Evolutionary conservation across 164 flowering plant genomes (phyloP).

Genomic region (Annona squamosa): DNA sequence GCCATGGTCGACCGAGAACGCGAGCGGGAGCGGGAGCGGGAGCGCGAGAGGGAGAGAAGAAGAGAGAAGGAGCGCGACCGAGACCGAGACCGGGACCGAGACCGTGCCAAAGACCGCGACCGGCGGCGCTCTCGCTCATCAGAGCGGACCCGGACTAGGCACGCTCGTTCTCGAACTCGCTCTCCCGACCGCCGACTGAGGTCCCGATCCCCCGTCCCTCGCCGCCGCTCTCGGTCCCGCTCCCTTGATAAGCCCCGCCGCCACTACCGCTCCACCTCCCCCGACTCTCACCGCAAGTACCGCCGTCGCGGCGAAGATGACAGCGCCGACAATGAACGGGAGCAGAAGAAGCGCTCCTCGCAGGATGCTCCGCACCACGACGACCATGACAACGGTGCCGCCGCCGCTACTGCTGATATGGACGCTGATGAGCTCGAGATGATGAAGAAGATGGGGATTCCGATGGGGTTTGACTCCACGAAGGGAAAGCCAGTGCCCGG

Average conservation of each 20-base stretch:
- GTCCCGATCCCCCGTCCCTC: constrained; percentile 33
- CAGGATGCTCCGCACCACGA: constrained; percentile 10
- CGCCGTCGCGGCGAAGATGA: constrained; percentile 25
- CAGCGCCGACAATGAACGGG: constrained; percentile 7
- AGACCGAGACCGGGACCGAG: constrained; percentile 21
- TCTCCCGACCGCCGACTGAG: constrained; percentile 26
- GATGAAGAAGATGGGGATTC: constrained; percentile 91
- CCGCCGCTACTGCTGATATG: constrained; percentile 17
- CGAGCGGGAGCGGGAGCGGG: constrained; percentile 18
- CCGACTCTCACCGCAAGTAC: constrained; percentile 30
- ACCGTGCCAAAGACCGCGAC: constrained; percentile 35
- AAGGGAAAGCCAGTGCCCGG: constrained; percentile 91
- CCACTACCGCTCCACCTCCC: constrained; percentile 41
- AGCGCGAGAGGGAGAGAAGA: constrained; percentile 18
- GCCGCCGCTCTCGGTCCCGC: constrained; percentile 27
- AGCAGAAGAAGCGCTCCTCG: constrained; percentile 10
- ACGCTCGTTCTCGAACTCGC: constrained; percentile 32
- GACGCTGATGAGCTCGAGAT: constrained; percentile 71
- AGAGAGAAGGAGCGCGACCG: constrained; percentile 18
- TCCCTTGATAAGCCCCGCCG: constrained; percentile 23
- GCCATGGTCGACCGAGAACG: constrained; percentile 12
- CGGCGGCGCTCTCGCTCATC: constrained; percentile 48
- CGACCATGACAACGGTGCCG: too few relatives aligned
- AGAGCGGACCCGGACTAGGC: constrained; percentile 39
- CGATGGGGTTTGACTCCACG: constrained; percentile 83